Conservation (phyloP, 2,329 filamentous ascomycete species). For the Graphilbum fragrans region DNA sequence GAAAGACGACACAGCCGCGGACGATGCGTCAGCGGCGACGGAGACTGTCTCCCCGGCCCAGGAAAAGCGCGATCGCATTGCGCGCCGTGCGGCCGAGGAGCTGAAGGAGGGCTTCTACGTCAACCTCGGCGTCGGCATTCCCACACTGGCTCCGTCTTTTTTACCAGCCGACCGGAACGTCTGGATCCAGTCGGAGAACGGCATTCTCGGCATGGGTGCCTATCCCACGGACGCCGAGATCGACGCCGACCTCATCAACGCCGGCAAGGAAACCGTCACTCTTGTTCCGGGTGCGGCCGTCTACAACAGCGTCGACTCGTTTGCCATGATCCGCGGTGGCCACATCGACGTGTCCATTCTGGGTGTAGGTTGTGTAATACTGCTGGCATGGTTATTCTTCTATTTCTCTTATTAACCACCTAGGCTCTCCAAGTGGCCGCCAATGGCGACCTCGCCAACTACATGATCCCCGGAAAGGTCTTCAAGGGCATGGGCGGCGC, state of each 20-base stretch:
- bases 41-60: too few species aligned
- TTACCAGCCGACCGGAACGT: conserved; percentile 57
- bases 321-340: conserved; percentile 77
- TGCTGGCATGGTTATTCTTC: conserved; percentile 16
- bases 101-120: conserved; percentile 71
- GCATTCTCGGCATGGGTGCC: conserved; percentile 70
- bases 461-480: conserved; percentile 82
- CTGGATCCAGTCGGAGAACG: conserved; percentile 80
- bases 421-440: conserved; percentile 59
- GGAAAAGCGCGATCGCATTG: conserved; percentile 56
- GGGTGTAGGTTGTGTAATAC: conserved; percentile 41
- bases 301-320: conserved; percentile 72
- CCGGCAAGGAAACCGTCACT: conserved; percentile 79
- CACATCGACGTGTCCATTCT: conserved; percentile 77
- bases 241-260: conserved; percentile 73
- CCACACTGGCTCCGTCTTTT: conserved; percentile 71
- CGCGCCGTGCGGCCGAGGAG: conserved; percentile 65
- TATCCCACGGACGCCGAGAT: conserved; percentile 61
- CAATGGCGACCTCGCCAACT: conserved; percentile 71
- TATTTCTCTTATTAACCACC: not conserved
- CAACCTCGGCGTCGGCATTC: conserved; percentile 75
- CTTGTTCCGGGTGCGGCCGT: conserved; percentile 63
- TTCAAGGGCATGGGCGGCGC: conserved; percentile 72
- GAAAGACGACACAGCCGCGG: conserved; percentile 20
- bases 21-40: too few species aligned